phyloP scores from a whole-genome alignment of 106 monocot genomes.

The Dendrobium catenatum region DNA sequence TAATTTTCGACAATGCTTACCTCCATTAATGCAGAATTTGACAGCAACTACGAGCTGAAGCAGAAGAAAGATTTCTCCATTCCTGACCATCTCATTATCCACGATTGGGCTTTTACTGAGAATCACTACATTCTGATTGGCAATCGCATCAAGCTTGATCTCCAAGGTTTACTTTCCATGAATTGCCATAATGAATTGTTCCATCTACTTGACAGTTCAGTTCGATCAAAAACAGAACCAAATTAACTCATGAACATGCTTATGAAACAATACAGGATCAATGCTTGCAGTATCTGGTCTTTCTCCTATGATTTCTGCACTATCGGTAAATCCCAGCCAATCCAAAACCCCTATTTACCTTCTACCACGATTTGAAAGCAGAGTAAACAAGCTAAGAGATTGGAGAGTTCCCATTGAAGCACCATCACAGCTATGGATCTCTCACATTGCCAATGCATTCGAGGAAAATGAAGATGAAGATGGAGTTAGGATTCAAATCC shows the following conservation, averaged over 20 bases:
- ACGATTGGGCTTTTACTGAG: constrained; percentile 60
- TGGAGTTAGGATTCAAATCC: constrained; percentile 32
- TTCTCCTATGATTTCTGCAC: constrained; percentile 73
- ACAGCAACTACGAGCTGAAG: constrained; percentile 29
- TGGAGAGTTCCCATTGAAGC: constrained; percentile 64
- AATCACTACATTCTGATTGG: constrained; percentile 39
- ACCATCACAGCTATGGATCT: constrained; percentile 56
- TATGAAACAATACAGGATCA: constrained; percentile 33
- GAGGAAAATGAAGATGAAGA: constrained; percentile 33
- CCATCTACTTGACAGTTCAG: background rate
- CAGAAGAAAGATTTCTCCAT: constrained; percentile 48
- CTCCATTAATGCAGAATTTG: constrained; percentile 32
- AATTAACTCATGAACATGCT: background rate
- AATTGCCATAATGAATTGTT: background rate
- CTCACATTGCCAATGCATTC: constrained; percentile 65
- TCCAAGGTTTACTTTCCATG: constrained; percentile 18
- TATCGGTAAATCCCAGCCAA: constrained; percentile 51
- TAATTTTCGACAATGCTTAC: no score
- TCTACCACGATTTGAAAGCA: constrained; percentile 49
- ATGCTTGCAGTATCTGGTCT: constrained; percentile 52
- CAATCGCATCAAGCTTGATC: constrained; percentile 50
- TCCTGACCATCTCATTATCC: constrained; percentile 53
- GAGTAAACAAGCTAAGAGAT: constrained; percentile 11
- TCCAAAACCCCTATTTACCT: constrained; percentile 59
- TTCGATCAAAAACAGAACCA: background rate